These are phyloP conservation scores for Thielaviopsis musarum DNA, from an alignment of 2,329 filamentous ascomycete genomes.

Conservation along the genomic window DNA sequence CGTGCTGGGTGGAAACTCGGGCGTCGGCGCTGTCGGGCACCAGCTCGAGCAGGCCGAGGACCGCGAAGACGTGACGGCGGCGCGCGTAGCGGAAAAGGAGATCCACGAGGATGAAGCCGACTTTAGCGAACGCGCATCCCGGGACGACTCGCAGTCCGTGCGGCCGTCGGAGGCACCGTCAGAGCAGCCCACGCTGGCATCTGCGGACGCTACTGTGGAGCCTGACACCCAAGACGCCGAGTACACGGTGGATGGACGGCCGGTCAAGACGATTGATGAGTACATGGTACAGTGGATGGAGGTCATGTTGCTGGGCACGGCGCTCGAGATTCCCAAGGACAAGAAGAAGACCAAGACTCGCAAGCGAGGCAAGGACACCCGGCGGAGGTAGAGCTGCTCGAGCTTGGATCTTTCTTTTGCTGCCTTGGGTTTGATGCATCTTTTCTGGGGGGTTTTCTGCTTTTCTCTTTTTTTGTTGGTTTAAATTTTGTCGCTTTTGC, in stretches of 20 bases:
- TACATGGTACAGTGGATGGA: conserved; percentile 59
- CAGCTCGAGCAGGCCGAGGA: conserved; percentile 82
- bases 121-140: conserved; percentile 43
- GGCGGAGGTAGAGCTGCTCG: conserved; percentile 28
- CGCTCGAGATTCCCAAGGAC: conserved; percentile 46
- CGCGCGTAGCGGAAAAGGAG: conserved; percentile 75
- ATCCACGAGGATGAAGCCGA: conserved; percentile 74
- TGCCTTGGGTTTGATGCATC: background rate
- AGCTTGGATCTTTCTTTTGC: background rate
- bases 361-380: conserved; percentile 35
- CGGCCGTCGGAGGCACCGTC: conserved; percentile 1
- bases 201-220: conserved; percentile 18
- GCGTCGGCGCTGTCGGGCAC: conserved; percentile 54
- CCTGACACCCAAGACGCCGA: conserved; percentile 25
- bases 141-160: conserved; percentile 12
- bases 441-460: no score
- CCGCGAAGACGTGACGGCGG: conserved; percentile 75
- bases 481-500: no score
- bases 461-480: background rate
- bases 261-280: conserved; percentile 50
- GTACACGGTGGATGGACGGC: conserved; percentile 40
- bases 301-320: conserved; percentile 39
- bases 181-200: conserved; percentile 13
- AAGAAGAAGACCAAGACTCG: conserved; percentile 45
- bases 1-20: conserved; percentile 41